Conservation (phyloP, 1,139 yeast genomes). For the Saccharomyces hybrid region DNA sequence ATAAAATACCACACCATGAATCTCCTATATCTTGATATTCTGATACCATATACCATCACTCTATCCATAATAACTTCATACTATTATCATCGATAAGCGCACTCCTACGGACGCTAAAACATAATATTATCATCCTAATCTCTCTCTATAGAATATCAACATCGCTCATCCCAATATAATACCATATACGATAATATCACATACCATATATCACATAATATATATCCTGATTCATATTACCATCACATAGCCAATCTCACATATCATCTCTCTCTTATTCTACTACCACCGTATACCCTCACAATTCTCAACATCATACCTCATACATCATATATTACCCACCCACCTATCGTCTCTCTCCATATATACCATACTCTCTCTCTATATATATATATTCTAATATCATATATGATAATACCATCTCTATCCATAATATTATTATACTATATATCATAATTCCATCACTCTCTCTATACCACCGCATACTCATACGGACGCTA, state of each 20-base stretch:
- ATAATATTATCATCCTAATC: too few species aligned
- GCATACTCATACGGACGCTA: too few species aligned
- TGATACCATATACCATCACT: slow-evolving; percentile 4
- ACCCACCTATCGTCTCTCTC: not conserved
- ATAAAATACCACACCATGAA: too few species aligned
- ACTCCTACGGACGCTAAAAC: too few species aligned
- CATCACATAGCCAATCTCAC: too few species aligned
- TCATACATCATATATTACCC: not conserved
- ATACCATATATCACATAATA: too few species aligned
- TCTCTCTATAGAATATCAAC: too few species aligned
- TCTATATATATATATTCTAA: too few species aligned
- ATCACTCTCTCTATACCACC: too few species aligned
- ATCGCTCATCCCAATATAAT: not conserved
- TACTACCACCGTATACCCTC: too few species aligned
- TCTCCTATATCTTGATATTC: slow-evolving; percentile 3
- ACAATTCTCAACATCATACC: too few species aligned
- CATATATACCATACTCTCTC: not conserved
- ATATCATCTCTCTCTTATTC: not conserved
- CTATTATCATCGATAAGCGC: not conserved
- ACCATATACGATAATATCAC: not conserved
- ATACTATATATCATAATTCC: not conserved
- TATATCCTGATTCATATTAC: not conserved
- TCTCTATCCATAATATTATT: not conserved
- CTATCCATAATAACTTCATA: not conserved
- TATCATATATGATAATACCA: not conserved